A percentile compares a stretch with the other conserved stretches of the same genome.
phyloP scores from a whole-genome alignment of 352 stramenopile genomes.

The Pythium coloratum region DNA sequence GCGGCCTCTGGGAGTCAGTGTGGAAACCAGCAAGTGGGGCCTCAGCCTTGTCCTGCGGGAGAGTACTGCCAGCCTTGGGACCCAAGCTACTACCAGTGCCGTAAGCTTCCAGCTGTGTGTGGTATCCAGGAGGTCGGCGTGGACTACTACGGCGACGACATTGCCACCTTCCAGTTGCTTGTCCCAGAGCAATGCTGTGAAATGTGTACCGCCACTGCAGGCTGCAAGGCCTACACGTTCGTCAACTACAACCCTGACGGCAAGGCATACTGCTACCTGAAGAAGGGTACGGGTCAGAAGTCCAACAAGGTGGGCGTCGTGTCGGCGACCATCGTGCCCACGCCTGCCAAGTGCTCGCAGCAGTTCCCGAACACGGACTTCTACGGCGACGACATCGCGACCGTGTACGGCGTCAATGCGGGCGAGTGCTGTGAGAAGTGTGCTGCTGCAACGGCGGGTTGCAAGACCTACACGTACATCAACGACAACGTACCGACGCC shows the following conservation, averaged over 20 bases:
- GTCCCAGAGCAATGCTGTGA: neutral
- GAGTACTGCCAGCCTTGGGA: neutral
- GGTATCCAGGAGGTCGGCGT: neutral
- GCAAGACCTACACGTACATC: neutral
- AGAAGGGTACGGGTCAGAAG: neutral
- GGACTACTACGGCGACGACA: neutral
- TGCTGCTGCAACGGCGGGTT: neutral
- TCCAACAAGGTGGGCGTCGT: neutral
- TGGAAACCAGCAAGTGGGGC: too few species aligned
- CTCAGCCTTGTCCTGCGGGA: neutral
- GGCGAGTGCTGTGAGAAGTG: neutral
- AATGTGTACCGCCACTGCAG: neutral
- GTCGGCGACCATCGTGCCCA: neutral
- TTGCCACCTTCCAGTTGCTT: neutral
- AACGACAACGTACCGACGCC: neutral
- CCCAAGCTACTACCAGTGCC: neutral
- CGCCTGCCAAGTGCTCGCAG: neutral
- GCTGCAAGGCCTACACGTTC: neutral
- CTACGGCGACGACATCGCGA: neutral
- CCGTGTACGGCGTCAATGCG: neutral
- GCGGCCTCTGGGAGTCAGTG: too few species aligned
- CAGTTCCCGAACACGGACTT: neutral
- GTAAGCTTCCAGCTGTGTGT: neutral
- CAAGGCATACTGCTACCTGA: conserved; percentile 6
- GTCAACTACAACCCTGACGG: neutral